Base-by-base conservation (phyloP, 2,329 filamentous ascomycete species). In the Cyanodermella asteris region DNA sequence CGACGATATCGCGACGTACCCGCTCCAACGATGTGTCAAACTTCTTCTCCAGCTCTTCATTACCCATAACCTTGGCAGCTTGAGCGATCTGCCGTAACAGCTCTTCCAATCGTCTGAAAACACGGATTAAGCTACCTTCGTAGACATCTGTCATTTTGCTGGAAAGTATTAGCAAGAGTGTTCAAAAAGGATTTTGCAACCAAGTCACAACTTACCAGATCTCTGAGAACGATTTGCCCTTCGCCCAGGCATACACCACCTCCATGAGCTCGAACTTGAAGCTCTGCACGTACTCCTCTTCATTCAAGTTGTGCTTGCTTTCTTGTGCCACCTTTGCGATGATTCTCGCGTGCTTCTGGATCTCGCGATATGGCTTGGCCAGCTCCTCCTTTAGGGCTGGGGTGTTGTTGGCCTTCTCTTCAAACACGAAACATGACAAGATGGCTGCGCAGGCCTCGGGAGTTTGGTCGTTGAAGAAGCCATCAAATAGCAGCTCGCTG, bases 101-200 rank as follows among this genome's bases (percentile, higher is more conserved):
- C 52, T 97, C 87, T 50, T 97, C 87, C 16, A 97, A 60, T 12
- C 87, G 76, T 27, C 87, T 75, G 67, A 97, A 97, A 19, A 93
- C 69, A 24, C 87, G 80, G 39, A 97, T 94, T 32, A 97, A 57
- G 30, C 80, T 93, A 31, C 87, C 87, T 55, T 97, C 87, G 50
- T 93, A 97, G 15, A 84, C 78, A 40, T 93, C 84, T 15, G 87
- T 94, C 82, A 97, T 93, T 78, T 91, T 91, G 53, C 84, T 91
- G 34, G 6, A 23, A 14, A 23, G 21, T 41, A 35, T 45, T 24
- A 45, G 41, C 18, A 16, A 20, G 23, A 26, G 28, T 8, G 20
- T 7, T 12, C 13, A 26, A n/a, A n/a, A 21, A 28, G 18, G 16
- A 17, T 20, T 28, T 5, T 28, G 18, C 23, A 16, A 18, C 13